Percentiles rank a stretch among this genome's conserved stretches.
Conservation (phyloP, 495 filamentous ascomycete species). For the Aspergillus cavernicola region DNA sequence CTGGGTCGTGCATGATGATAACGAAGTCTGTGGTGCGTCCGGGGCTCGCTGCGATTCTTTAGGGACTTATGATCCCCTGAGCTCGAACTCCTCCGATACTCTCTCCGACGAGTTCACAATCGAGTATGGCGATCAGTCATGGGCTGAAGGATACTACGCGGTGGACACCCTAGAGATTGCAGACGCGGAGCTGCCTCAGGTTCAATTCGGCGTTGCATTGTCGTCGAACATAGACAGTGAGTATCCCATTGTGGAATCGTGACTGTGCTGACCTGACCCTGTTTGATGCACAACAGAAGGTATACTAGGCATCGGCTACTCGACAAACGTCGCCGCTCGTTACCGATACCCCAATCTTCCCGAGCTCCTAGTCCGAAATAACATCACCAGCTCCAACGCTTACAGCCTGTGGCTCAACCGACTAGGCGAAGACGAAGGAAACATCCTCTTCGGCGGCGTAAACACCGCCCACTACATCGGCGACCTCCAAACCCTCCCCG, state of each 20-base stretch:
- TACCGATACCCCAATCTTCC: constrained; percentile 9
- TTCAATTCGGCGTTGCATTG: constrained; percentile 78
- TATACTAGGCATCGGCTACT: constrained; percentile 81
- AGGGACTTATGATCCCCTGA: constrained; percentile 53
- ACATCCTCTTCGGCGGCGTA: constrained; percentile 83
- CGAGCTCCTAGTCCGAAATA: not conserved
- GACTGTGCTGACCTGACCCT: too few relatives aligned
- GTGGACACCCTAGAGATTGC: constrained; percentile 69
- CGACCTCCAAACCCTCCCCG: constrained; percentile 64
- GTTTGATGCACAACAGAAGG: too few relatives aligned
- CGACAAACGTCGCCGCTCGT: not conserved
- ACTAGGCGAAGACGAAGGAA: constrained; percentile 63
- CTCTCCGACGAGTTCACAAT: constrained; percentile 70
- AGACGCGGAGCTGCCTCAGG: constrained; percentile 47
- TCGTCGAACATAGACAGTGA: constrained; percentile 46
- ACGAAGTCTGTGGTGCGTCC: constrained; percentile 21
- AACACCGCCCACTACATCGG: constrained; percentile 72
- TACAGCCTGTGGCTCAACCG: constrained; percentile 90
- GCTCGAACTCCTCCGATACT: constrained; percentile 65
- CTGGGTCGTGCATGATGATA: constrained; percentile 48
- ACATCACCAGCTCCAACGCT: constrained; percentile 63
- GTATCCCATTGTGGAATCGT: constrained; percentile 13
- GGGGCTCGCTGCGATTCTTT: constrained; percentile 43
- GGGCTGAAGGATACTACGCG: constrained; percentile 70
- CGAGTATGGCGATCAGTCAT: constrained; percentile 71